phyloP scores from a whole-genome alignment of 106 monocot species.

The Dactylorhiza incarnata region DNA sequence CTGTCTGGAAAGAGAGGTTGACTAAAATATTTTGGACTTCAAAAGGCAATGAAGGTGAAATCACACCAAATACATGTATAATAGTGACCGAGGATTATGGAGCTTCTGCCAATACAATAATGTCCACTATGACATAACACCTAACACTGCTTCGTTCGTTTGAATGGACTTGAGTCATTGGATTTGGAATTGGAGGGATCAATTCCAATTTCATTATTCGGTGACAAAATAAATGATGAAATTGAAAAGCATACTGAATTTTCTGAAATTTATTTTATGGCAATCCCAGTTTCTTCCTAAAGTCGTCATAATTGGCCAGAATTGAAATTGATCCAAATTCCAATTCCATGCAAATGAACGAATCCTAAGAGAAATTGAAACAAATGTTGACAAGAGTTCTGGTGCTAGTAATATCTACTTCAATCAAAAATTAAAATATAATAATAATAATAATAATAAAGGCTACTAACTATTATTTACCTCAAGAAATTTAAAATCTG shows the following conservation, averaged over 20 bases:
- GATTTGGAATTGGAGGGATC: too few species aligned
- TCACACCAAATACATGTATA: background rate
- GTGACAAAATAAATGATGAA: too few species aligned
- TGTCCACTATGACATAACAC: background rate
- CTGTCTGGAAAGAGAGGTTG: background rate
- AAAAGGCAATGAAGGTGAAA: background rate
- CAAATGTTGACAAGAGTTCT: background rate
- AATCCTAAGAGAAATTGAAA: background rate
- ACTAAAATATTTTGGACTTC: background rate
- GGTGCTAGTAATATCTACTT: background rate
- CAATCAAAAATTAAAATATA: background rate
- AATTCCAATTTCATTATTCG: too few species aligned
- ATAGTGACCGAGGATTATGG: background rate
- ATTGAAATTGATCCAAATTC: too few species aligned
- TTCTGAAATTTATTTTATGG: too few species aligned
- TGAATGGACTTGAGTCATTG: too few species aligned
- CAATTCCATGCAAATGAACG: too few species aligned
- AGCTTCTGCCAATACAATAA: background rate
- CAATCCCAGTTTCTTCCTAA: too few species aligned
- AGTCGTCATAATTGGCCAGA: too few species aligned
- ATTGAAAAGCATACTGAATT: too few species aligned
- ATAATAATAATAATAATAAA: background rate
- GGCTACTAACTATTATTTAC: slow-evolving; percentile 23
- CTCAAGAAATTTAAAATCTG: slow-evolving; percentile 99
- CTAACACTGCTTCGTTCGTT: background rate